A percentile compares a stretch with the other conserved stretches of the same genome.
Conservation (phyloP, 306 rosid species). For the Potentilla sterilis region DNA sequence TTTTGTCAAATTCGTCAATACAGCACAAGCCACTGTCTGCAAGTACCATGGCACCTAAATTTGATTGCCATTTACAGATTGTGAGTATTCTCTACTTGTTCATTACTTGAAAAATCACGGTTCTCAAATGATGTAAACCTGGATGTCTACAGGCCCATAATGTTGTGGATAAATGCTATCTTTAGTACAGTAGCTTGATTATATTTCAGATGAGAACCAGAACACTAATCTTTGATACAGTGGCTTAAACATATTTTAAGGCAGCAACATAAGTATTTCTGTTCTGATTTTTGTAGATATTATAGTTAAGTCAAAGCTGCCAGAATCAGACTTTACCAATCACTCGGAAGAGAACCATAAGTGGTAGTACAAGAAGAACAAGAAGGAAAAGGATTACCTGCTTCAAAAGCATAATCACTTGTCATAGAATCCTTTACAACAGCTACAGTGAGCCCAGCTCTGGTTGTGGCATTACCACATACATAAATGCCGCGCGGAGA, state of each 20-base stretch:
- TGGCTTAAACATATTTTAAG: too few species aligned
- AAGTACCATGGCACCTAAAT: slow-evolving; percentile 88
- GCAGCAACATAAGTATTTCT: not conserved
- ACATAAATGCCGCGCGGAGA: slow-evolving; percentile 95
- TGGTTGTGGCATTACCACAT: slow-evolving; percentile 93
- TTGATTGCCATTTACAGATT: slow-evolving; percentile 24
- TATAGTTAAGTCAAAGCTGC: too few species aligned
- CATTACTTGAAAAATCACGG: not conserved
- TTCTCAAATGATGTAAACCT: not conserved
- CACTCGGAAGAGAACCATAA: not conserved
- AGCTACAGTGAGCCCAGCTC: slow-evolving; percentile 91
- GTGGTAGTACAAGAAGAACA: slow-evolving; percentile 19
- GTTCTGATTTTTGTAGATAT: not conserved
- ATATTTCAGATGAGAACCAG: not conserved
- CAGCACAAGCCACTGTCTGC: slow-evolving; percentile 97
- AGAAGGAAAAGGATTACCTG: slow-evolving; percentile 46
- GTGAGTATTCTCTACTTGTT: slow-evolving; percentile 17
- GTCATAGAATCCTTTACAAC: slow-evolving; percentile 91
- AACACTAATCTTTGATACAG: not conserved
- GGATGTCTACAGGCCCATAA: not conserved
- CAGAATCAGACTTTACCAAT: not conserved
- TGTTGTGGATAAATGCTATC: not conserved
- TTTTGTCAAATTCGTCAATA: slow-evolving; percentile 89
- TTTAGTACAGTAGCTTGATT: not conserved
- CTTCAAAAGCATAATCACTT: slow-evolving; percentile 89